These are phyloP conservation scores for Diaporthe citriasiana DNA, from an alignment of 2,329 filamentous ascomycete species.

Conservation along the genomic window DNA sequence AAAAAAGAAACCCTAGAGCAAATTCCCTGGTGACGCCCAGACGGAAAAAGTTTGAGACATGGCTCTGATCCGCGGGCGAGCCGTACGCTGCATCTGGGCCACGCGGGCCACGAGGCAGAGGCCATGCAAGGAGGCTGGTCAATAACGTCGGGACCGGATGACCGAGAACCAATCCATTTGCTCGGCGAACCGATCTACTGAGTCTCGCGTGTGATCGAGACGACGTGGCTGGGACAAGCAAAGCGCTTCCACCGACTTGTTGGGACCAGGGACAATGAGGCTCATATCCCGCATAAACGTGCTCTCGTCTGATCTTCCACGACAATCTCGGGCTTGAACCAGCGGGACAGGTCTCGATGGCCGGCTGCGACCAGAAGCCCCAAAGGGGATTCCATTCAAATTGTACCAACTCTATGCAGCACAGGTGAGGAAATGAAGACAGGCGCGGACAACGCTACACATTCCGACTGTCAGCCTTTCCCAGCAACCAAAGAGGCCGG, in stretches of 20 bases:
- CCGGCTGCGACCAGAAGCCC: background rate
- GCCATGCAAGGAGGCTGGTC: background rate
- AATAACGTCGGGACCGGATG: conserved; percentile 1
- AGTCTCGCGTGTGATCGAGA: conserved; percentile 8
- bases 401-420: background rate
- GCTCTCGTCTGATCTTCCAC: background rate
- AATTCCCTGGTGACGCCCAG: conserved; percentile 16
- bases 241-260: conserved; percentile 16
- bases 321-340: background rate
- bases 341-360: background rate
- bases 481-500: background rate
- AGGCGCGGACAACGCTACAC: background rate
- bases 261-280: conserved; percentile 6
- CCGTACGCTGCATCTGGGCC: conserved; percentile 15
- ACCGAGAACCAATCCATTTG: conserved; percentile 14
- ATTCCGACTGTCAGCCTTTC: background rate
- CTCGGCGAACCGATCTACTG: background rate
- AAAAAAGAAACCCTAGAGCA: background rate
- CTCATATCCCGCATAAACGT: background rate
- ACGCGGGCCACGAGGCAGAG: conserved; percentile 21
- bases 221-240: conserved; percentile 27
- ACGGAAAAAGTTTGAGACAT: conserved; percentile 34
- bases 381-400: background rate
- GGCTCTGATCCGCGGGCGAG: conserved; percentile 10
- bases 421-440: background rate